A percentile compares a stretch with the other conserved stretches of the same genome.
These are phyloP conservation scores for Candida methanosorbosa DNA, from an alignment of 805 yeast species.

Conservation along the genomic window DNA sequence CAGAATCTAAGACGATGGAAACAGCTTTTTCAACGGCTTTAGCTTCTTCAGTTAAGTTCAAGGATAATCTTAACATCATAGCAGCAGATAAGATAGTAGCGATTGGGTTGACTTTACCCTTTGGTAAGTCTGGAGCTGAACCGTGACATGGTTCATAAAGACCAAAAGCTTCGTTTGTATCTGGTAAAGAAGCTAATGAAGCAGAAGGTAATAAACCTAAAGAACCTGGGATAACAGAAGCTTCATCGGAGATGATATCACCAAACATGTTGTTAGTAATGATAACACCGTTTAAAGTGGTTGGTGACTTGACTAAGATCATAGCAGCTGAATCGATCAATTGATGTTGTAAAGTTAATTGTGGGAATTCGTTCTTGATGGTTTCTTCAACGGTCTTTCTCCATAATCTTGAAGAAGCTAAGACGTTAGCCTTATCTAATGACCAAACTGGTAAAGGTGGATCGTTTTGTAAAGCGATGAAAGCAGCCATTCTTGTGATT, in stretches of 20 bases:
- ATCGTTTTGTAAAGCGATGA: conserved; percentile 82
- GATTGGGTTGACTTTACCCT: conserved; percentile 86
- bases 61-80: conserved; percentile 91
- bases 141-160: conserved; percentile 98
- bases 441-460: conserved; percentile 97
- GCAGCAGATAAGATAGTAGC: conserved; percentile 96
- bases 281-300: conserved; percentile 84
- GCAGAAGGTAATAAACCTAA: conserved; percentile 94
- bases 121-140: conserved; percentile 89
- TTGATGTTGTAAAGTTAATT: conserved; percentile 81
- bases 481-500: conserved; percentile 97
- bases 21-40: conserved; percentile 86
- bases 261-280: conserved; percentile 97
- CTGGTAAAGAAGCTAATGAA: conserved; percentile 94
- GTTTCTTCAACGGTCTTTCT: conserved; percentile 85
- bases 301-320: conserved; percentile 90
- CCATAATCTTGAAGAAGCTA: conserved; percentile 96
- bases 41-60: conserved; percentile 78
- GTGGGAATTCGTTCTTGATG: conserved; percentile 84
- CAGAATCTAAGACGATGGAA: conserved; percentile 66
- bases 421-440: conserved; percentile 93
- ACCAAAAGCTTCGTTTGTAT: conserved; percentile 89
- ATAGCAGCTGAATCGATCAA: conserved; percentile 98
- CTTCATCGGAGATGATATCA: conserved; percentile 96
- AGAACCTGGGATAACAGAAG: conserved; percentile 96